A percentile compares a stretch with the other conserved stretches of the same genome.
Evolutionary conservation across 139 green algal species (phyloP).

Genomic region (Coelastrella sp.): DNA sequence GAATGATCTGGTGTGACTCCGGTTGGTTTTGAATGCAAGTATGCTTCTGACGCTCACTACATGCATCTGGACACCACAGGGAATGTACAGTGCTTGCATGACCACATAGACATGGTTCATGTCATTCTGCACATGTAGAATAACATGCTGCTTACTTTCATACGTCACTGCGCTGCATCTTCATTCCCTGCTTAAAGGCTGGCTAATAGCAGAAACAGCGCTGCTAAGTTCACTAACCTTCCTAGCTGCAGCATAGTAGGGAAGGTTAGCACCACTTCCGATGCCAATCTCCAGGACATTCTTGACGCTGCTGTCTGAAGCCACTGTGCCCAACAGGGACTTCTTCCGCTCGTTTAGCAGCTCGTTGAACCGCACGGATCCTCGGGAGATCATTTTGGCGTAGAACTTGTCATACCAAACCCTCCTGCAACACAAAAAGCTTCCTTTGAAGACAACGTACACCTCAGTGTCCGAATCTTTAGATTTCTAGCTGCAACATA

Average conservation of each 20-base stretch:
- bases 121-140: no score
- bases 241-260: slow-evolving; percentile 50
- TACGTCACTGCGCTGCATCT: no score
- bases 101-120: no score
- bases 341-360: slow-evolving; percentile 13
- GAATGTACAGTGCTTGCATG: no score
- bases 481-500: no score
- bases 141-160: no score
- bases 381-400: slow-evolving; percentile 2
- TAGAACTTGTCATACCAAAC: slow-evolving; percentile 38
- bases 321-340: neutral
- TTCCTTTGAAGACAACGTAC: neutral
- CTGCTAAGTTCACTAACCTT: neutral
- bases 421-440: neutral
- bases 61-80: no score
- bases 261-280: slow-evolving; percentile 71
- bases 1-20: no score
- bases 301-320: neutral
- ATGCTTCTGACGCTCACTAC: no score
- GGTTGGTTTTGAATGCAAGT: no score
- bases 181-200: neutral
- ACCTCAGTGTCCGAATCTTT: no score
- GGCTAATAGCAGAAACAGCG: neutral
- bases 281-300: slow-evolving; percentile 74
- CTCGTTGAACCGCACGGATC: neutral